Evolutionary conservation across 495 filamentous ascomycete species (phyloP).

Genomic region (Pseudoneurospora amorphoporcata): DNA sequence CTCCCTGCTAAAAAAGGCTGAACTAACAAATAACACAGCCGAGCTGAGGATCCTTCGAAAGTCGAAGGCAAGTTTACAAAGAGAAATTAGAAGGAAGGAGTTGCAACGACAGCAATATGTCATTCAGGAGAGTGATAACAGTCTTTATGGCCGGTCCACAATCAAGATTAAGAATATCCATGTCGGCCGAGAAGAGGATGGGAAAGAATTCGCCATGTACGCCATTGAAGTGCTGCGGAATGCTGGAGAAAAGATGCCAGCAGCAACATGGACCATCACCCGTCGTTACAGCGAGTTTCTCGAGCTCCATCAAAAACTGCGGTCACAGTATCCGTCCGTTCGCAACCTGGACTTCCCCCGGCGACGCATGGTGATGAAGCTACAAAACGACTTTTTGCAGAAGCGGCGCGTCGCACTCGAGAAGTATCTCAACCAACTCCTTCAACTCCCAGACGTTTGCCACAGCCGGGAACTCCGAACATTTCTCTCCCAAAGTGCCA

Average conservation of each 20-base stretch:
- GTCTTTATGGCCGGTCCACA: slow-evolving; percentile 81
- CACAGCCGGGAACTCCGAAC: slow-evolving; percentile 84
- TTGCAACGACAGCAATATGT: slow-evolving; percentile 95
- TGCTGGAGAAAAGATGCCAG: slow-evolving; percentile 81
- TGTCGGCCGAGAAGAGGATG: slow-evolving; percentile 83
- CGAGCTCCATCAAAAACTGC: slow-evolving; percentile 82
- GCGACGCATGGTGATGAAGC: slow-evolving; percentile 85
- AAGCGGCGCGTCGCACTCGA: slow-evolving; percentile 78
- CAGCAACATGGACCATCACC: slow-evolving; percentile 70
- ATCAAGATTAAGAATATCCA: slow-evolving; percentile 86
- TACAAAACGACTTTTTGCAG: slow-evolving; percentile 89
- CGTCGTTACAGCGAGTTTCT: slow-evolving; percentile 94
- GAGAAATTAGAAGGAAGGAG: slow-evolving; percentile 89
- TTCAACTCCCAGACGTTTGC: slow-evolving; percentile 85
- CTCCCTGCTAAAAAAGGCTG: slow-evolving; percentile 84
- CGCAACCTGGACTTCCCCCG: slow-evolving; percentile 86
- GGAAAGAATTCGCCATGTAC: slow-evolving; percentile 88
- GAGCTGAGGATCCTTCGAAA: slow-evolving; percentile 90
- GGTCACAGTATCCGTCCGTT: slow-evolving; percentile 74
- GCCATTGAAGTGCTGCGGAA: slow-evolving; percentile 83
- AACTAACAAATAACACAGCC: slow-evolving; percentile 90
- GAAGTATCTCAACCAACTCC: slow-evolving; percentile 72
- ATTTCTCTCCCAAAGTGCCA: slow-evolving; percentile 85
- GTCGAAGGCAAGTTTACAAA: slow-evolving; percentile 82
- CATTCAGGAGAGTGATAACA: slow-evolving; percentile 96